Conservation (phyloP, 2,329 filamentous ascomycete genomes). For the Verruconis gallopava region DNA sequence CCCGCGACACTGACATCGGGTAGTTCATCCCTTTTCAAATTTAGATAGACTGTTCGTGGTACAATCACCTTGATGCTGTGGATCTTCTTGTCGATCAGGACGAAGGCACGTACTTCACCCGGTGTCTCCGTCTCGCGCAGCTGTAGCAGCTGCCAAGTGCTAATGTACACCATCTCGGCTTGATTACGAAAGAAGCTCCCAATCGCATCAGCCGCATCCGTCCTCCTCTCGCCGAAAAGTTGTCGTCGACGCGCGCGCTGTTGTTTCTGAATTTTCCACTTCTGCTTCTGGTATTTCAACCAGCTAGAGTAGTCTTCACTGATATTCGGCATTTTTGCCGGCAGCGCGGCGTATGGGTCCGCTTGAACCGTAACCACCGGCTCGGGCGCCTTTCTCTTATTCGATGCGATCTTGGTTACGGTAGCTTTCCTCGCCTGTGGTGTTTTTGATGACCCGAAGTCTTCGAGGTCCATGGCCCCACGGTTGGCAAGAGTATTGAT, state of each 20-base stretch:
- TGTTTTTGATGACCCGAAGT: constrained; percentile 46
- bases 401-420: constrained; percentile 31
- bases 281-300: constrained; percentile 89
- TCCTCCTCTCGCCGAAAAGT: constrained; percentile 75
- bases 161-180: constrained; percentile 78
- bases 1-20: constrained; percentile 79
- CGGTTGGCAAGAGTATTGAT: constrained; percentile 48
- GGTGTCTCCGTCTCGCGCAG: constrained; percentile 70
- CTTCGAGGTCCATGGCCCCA: constrained; percentile 54
- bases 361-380: constrained; percentile 40
- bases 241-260: constrained; percentile 75
- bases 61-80: constrained; percentile 82
- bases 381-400: constrained; percentile 37
- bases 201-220: constrained; percentile 45
- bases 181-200: constrained; percentile 78
- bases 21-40: constrained; percentile 74
- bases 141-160: constrained; percentile 90
- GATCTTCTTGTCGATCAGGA: constrained; percentile 86
- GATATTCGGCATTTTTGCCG: constrained; percentile 70
- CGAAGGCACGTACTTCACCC: constrained; percentile 76
- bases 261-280: constrained; percentile 96
- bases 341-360: constrained; percentile 73
- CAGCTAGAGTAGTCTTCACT: constrained; percentile 80
- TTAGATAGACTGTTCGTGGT: constrained; percentile 78
- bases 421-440: constrained; percentile 49